Conservation (phyloP, 495 filamentous ascomycete species). For the Daldinia grandis region DNA sequence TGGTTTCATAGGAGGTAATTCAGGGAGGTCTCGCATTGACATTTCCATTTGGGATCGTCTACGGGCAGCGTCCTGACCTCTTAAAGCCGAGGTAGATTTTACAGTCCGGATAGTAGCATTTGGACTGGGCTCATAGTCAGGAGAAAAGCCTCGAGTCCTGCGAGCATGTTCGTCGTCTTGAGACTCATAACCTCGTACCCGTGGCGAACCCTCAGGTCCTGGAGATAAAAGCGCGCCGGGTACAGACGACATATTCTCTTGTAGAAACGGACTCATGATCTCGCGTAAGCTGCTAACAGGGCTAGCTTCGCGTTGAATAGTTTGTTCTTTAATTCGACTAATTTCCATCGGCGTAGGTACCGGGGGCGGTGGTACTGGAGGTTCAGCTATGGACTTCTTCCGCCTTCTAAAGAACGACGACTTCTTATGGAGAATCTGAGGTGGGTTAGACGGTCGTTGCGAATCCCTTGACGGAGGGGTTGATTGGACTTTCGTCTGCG, state of each 20-base stretch:
- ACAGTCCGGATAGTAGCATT: constrained; percentile 67
- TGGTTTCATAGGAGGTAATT: constrained; percentile 33
- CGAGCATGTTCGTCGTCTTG: constrained; percentile 44
- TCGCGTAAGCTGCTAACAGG: constrained; percentile 88
- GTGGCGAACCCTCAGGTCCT: constrained; percentile 32
- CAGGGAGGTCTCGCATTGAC: constrained; percentile 34
- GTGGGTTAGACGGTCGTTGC: constrained; percentile 46
- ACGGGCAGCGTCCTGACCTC: constrained; percentile 38
- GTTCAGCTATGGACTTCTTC: constrained; percentile 80
- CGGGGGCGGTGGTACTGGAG: constrained; percentile 50
- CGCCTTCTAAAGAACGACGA: constrained; percentile 92
- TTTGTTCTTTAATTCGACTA: constrained; percentile 42
- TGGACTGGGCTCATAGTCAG: constrained; percentile 68
- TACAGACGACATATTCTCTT: constrained; percentile 33
- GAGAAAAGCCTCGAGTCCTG: constrained; percentile 64
- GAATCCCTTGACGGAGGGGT: constrained; percentile 58
- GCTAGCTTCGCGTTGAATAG: constrained; percentile 57
- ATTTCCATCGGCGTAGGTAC: constrained; percentile 45
- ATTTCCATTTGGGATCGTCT: constrained; percentile 39
- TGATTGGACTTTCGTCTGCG: constrained; percentile 53
- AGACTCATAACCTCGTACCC: constrained; percentile 31
- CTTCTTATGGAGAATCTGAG: constrained; percentile 79
- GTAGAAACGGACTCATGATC: constrained; percentile 89
- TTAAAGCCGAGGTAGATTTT: constrained; percentile 50
- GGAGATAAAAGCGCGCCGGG: constrained; percentile 22